Conservation (phyloP, 176 grass and related monocot genomes). For the Oryza brachyantha region DNA sequence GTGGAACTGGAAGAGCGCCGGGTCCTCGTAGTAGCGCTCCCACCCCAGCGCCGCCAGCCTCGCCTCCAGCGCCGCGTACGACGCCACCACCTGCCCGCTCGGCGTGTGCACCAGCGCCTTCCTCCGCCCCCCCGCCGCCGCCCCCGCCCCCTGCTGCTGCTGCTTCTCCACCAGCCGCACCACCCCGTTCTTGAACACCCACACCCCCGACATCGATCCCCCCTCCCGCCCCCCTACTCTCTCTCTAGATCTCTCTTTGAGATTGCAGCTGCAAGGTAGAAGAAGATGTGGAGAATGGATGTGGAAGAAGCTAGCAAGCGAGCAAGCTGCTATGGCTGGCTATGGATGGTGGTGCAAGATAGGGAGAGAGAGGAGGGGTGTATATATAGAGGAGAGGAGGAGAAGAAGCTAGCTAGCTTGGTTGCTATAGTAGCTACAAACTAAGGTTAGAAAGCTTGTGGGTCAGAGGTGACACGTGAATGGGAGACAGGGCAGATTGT, state of each 20-base stretch:
- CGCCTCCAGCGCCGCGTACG: conserved; percentile 61
- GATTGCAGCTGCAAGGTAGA: no score
- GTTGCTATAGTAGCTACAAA: neutral
- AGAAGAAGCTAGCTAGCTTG: neutral
- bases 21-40: conserved; percentile 85
- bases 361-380: conserved; percentile 21
- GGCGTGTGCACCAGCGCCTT: conserved; percentile 68
- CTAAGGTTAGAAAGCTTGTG: neutral
- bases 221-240: no score
- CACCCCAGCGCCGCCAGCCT: conserved; percentile 70
- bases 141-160: conserved; percentile 16
- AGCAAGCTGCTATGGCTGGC: neutral
- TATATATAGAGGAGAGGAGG: conserved; percentile 53
- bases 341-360: conserved; percentile 29
- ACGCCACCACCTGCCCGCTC: conserved; percentile 60
- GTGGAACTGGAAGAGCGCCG: conserved; percentile 72
- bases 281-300: no score
- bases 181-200: conserved; percentile 82
- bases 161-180: conserved; percentile 64
- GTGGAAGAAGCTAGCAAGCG: no score
- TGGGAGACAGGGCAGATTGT: conserved; percentile 18
- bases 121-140: conserved; percentile 28
- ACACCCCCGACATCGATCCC: conserved; percentile 56
- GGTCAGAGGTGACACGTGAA: conserved; percentile 43
- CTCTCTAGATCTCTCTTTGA: no score